Evolutionary conservation across 768 basidiomycete species (phyloP), one percentile per base, ranked within the genome.

Genomic region (Phaeotremella skinneri): DNA sequence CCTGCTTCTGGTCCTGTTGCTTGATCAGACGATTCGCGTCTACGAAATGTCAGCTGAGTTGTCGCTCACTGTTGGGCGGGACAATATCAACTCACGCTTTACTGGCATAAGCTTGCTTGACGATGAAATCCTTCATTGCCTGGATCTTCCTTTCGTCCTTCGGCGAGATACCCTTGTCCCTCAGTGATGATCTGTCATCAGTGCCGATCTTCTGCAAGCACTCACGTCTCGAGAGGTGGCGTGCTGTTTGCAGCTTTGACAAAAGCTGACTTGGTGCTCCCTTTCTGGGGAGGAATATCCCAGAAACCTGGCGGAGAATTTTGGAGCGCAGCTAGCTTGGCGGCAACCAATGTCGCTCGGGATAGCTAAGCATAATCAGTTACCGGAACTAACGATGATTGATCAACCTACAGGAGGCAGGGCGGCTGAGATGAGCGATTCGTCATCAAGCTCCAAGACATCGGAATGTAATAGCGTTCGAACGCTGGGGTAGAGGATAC

Each of bases 401-500:
- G 23, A 3, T 43, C 3, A 2, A 76, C 88, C 31, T 73, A 97
- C 93, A 1, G 90, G 86, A 49, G 85, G 81, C 61, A 91, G 87
- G 77, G 94, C 81, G 1, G 86, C 84, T 27, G 82, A 80, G 27
- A 98, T 76, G n/a, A 99, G 69, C 45, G 83, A 85, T 51, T 82
- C 81, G 58, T 89, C 90, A 49, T 88, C 84, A 48, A 97, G 83
- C 5, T 81, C 81, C 1, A 81, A 82, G 21, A 97, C 80, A 65
- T 98, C 96, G 1, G 86, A 89, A 57, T 87, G 87, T 37, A 98
- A 80, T 58, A 92, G 85, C 67, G 91, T 87, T 47, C 89, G 83
- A 41, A 98, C 78, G 0, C 88, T 89, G 0, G 96, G 94, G 66
- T 98, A 98, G 7, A 99, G 76, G 41, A 98, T 94, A 69, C 92